Base-by-base conservation (phyloP, 1,139 yeast species). In the Nadsonia starkeyi-henricii region DNA sequence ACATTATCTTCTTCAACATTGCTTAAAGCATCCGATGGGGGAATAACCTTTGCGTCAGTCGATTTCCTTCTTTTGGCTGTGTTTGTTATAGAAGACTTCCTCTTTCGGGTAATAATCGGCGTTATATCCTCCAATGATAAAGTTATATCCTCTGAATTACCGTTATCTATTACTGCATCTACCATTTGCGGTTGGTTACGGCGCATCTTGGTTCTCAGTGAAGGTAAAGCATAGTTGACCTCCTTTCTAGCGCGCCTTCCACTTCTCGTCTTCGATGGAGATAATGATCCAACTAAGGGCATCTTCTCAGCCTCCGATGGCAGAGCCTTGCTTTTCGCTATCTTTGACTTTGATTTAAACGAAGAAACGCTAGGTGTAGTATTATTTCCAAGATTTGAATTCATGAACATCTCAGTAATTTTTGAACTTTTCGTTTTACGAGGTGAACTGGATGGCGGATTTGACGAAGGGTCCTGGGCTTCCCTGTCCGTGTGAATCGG, bases 141-240 rank as follows among this genome's bases (percentile, higher is more conserved):
- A 9, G 8, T 23, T 23, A 23, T 5, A 5, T 23, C 28, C 28
- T 23, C 28, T 23, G 9, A 23, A 23, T 5, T 23, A 23, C 9
- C 12, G 12, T 33, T 15, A 33, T 33, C 39, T 13, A 33, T 33
- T n/a, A 63, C 58, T 2, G 88, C 88, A 60, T 79, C 83, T 9
- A 75, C 75, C 45, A 80, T 66, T 54, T 72, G 71, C 39, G 70
- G 81, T 0, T 81, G 72, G 42, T 80, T 79, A 54, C 95, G 70
- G 58, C 95, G 73, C 79, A 82, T 73, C 58, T 84, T 85, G 17
- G 74, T 75, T 41, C 81, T 70, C 49, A 82, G 62, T 0, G 89
- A 78, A 0, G 91, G 85, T 36, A 80, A 72, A 17, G 79, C 78
- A 58, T 85, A 85, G 59, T 79, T 79, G 5, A 85, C 77, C 17